These are phyloP conservation scores for Cryphonectria nitschkei DNA, from an alignment of 2,329 filamentous ascomycete genomes.

Conservation along the genomic window DNA sequence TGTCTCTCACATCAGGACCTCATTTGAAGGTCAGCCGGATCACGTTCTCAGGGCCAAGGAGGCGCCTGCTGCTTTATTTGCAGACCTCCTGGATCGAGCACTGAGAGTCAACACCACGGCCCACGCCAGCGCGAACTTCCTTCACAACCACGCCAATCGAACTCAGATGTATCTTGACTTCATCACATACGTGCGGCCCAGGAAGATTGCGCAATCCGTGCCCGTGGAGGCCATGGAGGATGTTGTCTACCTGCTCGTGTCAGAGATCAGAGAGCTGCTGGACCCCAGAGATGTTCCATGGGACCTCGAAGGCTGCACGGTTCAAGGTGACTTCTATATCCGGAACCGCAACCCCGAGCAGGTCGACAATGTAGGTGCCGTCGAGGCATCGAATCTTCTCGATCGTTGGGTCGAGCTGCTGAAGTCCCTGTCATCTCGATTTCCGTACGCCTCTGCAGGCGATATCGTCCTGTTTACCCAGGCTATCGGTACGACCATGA, in stretches of 20 bases:
- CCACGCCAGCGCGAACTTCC: slow-evolving; percentile 90
- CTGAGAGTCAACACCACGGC: slow-evolving; percentile 91
- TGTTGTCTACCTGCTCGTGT: slow-evolving; percentile 63
- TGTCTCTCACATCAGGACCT: slow-evolving; percentile 79
- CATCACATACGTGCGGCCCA: slow-evolving; percentile 67
- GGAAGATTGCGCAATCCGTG: slow-evolving; percentile 66
- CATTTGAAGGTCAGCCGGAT: slow-evolving; percentile 80
- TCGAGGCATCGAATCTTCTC: slow-evolving; percentile 66
- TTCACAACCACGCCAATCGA: slow-evolving; percentile 85
- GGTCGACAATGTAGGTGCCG: slow-evolving; percentile 42
- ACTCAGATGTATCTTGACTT: slow-evolving; percentile 97
- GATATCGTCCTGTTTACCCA: slow-evolving; percentile 79
- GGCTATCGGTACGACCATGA: slow-evolving; percentile 73
- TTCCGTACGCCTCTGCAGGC: slow-evolving; percentile 72
- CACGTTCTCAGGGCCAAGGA: slow-evolving; percentile 89
- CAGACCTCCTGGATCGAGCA: slow-evolving; percentile 81
- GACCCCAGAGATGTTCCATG: slow-evolving; percentile 69
- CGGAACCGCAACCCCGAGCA: slow-evolving; percentile 50
- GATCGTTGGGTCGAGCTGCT: slow-evolving; percentile 80
- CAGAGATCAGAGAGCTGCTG: slow-evolving; percentile 71
- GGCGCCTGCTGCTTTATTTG: slow-evolving; percentile 86
- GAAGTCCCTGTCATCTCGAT: slow-evolving; percentile 67
- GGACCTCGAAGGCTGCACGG: slow-evolving; percentile 64
- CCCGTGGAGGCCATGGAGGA: slow-evolving; percentile 69
- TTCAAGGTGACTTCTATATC: slow-evolving; percentile 61